Evolutionary conservation across 2,329 filamentous ascomycete species (phyloP).

Genomic region (Aspergillus japonicus): DNA sequence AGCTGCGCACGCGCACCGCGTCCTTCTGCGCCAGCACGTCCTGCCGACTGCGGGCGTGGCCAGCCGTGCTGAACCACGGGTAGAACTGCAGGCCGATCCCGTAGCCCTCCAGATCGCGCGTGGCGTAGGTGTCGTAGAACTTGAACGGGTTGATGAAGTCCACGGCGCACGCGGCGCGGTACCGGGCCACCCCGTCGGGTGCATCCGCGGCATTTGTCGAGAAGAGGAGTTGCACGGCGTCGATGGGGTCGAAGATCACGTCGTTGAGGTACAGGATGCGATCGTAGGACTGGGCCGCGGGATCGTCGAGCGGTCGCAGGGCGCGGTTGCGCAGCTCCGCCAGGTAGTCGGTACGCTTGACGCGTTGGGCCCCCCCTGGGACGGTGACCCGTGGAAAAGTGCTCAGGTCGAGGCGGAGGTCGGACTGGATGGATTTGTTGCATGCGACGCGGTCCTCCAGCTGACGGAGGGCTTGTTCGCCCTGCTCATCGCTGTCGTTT

Average conservation of each 20-base stretch:
- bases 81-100: slow-evolving; percentile 68
- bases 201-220: slow-evolving; percentile 49
- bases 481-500: slow-evolving; percentile 61
- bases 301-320: slow-evolving; percentile 59
- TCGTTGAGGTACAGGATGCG: slow-evolving; percentile 65
- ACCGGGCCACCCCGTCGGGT: slow-evolving; percentile 53
- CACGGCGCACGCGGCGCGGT: slow-evolving; percentile 68
- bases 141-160: slow-evolving; percentile 71
- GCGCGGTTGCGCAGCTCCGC: slow-evolving; percentile 71
- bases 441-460: slow-evolving; percentile 52
- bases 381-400: slow-evolving; percentile 59
- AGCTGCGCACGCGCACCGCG: slow-evolving; percentile 66
- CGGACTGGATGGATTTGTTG: slow-evolving; percentile 56
- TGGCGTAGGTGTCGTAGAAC: slow-evolving; percentile 75
- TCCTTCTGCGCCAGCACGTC: slow-evolving; percentile 60
- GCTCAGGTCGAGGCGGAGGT: slow-evolving; percentile 56
- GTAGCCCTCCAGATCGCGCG: slow-evolving; percentile 66
- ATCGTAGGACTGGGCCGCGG: slow-evolving; percentile 48
- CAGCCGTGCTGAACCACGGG: slow-evolving; percentile 62
- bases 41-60: slow-evolving; percentile 52
- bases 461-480: slow-evolving; percentile 52
- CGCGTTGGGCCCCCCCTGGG: slow-evolving; percentile 59
- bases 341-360: slow-evolving; percentile 70
- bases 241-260: slow-evolving; percentile 59
- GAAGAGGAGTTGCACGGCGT: slow-evolving; percentile 60